These are phyloP conservation scores for Abrus precatorius DNA, from an alignment of 306 rosid species.

Conservation along the genomic window DNA sequence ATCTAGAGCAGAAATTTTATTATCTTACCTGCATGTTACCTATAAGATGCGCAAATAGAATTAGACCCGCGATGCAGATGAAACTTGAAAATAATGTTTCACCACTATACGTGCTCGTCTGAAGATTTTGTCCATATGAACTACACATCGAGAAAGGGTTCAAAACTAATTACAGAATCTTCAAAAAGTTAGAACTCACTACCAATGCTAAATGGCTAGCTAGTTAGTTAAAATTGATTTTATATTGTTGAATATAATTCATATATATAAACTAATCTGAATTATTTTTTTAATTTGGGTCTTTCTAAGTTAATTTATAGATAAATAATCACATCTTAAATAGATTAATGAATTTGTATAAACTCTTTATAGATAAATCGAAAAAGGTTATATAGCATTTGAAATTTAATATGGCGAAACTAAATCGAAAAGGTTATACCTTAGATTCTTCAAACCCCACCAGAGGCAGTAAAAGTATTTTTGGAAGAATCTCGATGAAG, in stretches of 20 bases:
- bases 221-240: too few relatives aligned
- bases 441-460: constrained; percentile 88
- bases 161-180: constrained; percentile 11
- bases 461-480: constrained; percentile 93
- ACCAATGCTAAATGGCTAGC: neutral
- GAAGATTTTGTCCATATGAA: constrained; percentile 81
- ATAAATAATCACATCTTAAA: too few relatives aligned
- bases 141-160: constrained; percentile 54
- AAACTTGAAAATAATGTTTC: constrained; percentile 72
- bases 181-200: neutral
- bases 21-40: constrained; percentile 85
- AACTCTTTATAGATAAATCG: too few relatives aligned
- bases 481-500: constrained; percentile 62
- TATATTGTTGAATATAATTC: too few relatives aligned
- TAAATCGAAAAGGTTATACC: constrained; percentile 52
- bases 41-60: constrained; percentile 88
- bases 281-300: too few relatives aligned
- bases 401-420: neutral
- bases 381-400: too few relatives aligned
- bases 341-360: too few relatives aligned
- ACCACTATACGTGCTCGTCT: constrained; percentile 56
- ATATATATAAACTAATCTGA: too few relatives aligned
- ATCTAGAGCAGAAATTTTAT: neutral
- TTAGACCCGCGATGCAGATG: constrained; percentile 76
- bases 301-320: too few relatives aligned